Evolutionary conservation across 176 grass and related monocot genomes (phyloP), one percentile per base, ranked within the genome.

Genomic region (Eleusine coracana): DNA sequence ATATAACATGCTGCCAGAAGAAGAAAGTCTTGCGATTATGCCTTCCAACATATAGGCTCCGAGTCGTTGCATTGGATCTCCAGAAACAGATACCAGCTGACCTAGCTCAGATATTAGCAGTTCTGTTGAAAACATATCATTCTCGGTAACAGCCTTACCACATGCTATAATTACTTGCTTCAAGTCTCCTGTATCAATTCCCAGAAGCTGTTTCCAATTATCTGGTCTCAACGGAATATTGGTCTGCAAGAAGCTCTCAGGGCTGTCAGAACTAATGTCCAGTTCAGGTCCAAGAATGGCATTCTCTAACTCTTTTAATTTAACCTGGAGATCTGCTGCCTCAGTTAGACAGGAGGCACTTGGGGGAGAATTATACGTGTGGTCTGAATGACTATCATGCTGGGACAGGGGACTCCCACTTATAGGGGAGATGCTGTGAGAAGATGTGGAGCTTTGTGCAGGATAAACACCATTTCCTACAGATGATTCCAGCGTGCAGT

Each of bases 401-500:
- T 88, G 87, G 29, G 91, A 94, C 67, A 88, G 29, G 5, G 94
- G 94, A 82, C 94, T 97, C 63, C 91, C 89, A 66, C 84, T 89
- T 64, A 58, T 51, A 79, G 75, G 69, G 21, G 87, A 88, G 49
- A 88, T 67, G 71, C 74, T 89, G 16, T 87, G 82, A 82, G 86
- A 89, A 83, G 92, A 92, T 80, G 91, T 82, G n/a, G 86, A 92
- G 78, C 89, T 89, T 46, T 86, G 92, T 65, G 81, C 69, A 27
- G 80, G 80, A 86, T 91, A 90, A 71, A 62, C 71, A 76, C 72
- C 83, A 87, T 82, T 69, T 74, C 80, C 78, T 10, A 83, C 70
- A 49, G 92, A 97, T 52, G 95, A 94, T 64, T 97, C 95, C 29
- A 97, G 86, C 18, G 92, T 97, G 87, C 87, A 91, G 84, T 90